Evolutionary conservation across 768 basidiomycete species (phyloP), one percentile per base, ranked within the genome.

Genomic region (Tulasnella sp.): DNA sequence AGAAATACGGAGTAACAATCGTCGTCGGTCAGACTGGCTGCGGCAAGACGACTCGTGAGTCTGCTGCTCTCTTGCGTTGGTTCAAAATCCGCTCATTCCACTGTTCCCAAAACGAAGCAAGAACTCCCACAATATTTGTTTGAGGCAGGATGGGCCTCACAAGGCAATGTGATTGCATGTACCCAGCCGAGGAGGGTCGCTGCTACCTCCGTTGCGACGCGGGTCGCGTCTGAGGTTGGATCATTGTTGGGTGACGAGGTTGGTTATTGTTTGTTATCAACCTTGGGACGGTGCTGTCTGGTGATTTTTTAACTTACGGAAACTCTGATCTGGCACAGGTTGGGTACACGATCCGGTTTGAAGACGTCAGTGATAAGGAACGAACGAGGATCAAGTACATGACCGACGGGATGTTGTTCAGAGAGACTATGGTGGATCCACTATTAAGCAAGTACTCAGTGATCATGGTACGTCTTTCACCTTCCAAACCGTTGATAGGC

Each of bases 351-450:
- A 97, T 99, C 63, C 85, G 96, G 8, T 98, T 98, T 63, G 96
- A 99, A 70, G 91, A 96, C 65, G 82, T 95, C 54, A 88, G 85
- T 67, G 80, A 80, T 68, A 90, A 88, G 66, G 80, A 86, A 27
- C 76, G 81, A 54, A 98, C 96, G 1, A 80, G 89, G 26, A 89
- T 99, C 70, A 78, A 92, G 43, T 99, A 98, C 71, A 80, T 98
- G 81, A 99, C 96, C 30, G 96, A 99, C 70, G 96, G 96, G 47
- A 94, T 98, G 84, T 82, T 99, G 38, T 97, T 98, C 70, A 82
- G 94, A 61, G 94, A 97, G 73, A 85, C 86, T 23, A 79, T 97
- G 66, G 75, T 93, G 38, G 95, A 99, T 68, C 96, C 96, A 17
- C 71, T 97, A 27, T 77, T 99, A 53, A 90, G 86, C 68, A 83